phyloP scores from a whole-genome alignment of 768 basidiomycete species.

The Boletus pseudo-olivaceus region DNA sequence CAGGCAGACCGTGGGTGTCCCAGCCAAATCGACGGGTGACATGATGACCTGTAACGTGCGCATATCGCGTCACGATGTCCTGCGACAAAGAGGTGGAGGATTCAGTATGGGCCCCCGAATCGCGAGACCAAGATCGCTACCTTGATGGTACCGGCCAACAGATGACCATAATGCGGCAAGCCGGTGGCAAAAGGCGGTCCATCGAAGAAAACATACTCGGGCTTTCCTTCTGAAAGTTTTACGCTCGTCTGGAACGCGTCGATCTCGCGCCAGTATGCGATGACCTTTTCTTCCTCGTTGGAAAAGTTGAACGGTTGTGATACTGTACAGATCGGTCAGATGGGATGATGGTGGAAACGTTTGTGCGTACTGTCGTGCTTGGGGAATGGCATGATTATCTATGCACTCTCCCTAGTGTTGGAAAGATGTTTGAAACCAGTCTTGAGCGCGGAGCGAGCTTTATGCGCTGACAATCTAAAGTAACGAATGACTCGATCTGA shows the following conservation, averaged over 20 bases:
- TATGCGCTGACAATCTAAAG: neutral
- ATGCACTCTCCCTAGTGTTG: neutral
- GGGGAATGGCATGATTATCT: slow-evolving; percentile 55
- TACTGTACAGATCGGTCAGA: slow-evolving; percentile 42
- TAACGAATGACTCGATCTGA: slow-evolving; percentile 14
- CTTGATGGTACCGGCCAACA: slow-evolving; percentile 92
- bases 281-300: slow-evolving; percentile 85
- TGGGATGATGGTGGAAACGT: neutral
- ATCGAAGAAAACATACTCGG: slow-evolving; percentile 94
- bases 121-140: slow-evolving; percentile 39
- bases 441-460: neutral
- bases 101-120: neutral
- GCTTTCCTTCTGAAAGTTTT: slow-evolving; percentile 87
- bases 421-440: neutral
- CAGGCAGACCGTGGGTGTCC: slow-evolving; percentile 98
- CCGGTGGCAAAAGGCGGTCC: slow-evolving; percentile 98
- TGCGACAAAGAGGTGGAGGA: slow-evolving; percentile 30
- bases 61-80: slow-evolving; percentile 98
- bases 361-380: slow-evolving; percentile 64
- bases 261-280: slow-evolving; percentile 92
- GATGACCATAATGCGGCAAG: slow-evolving; percentile 92
- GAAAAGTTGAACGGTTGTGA: slow-evolving; percentile 77
- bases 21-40: slow-evolving; percentile 95
- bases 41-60: slow-evolving; percentile 87
- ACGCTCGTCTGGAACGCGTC: slow-evolving; percentile 95